Evolutionary conservation across 768 basidiomycete species (phyloP).

Genomic region (Lentinula lateritia): DNA sequence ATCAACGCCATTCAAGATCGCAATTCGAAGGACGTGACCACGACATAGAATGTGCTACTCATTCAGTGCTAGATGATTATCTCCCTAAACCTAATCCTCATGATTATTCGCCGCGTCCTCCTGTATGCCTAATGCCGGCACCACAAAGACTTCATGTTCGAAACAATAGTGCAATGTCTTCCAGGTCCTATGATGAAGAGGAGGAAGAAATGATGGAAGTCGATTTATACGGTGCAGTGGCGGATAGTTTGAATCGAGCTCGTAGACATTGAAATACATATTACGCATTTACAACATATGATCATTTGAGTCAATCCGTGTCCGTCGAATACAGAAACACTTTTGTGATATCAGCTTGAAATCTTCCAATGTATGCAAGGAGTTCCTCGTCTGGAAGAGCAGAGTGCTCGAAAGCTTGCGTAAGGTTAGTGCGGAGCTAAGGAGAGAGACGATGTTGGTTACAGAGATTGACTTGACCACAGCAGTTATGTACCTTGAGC

Average conservation of each 20-base stretch:
- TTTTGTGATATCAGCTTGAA: constrained; percentile 67
- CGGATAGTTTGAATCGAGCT: not conserved
- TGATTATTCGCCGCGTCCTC: not conserved
- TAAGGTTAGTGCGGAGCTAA: constrained; percentile 73
- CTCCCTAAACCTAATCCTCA: not conserved
- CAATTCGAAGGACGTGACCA: not conserved
- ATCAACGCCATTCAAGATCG: not conserved
- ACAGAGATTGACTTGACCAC: too few species aligned
- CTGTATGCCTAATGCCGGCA: not conserved
- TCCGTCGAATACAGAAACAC: constrained; percentile 31
- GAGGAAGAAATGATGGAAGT: constrained; percentile 1
- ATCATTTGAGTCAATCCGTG: not conserved
- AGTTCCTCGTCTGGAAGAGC: constrained; percentile 70
- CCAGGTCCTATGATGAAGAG: not conserved
- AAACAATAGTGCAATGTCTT: not conserved
- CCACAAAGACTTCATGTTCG: constrained; percentile 5
- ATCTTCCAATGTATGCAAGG: constrained; percentile 53
- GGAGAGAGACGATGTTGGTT: not conserved
- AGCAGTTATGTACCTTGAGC: constrained; percentile 42
- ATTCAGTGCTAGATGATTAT: constrained; percentile 7
- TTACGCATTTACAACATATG: not conserved
- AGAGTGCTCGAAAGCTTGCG: constrained; percentile 68
- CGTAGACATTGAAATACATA: not conserved
- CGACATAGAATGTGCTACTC: not conserved
- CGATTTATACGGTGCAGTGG: constrained; percentile 6